Evolutionary conservation across 805 yeast species (phyloP).

Genomic region (Saccharomycodes ludwigii): DNA sequence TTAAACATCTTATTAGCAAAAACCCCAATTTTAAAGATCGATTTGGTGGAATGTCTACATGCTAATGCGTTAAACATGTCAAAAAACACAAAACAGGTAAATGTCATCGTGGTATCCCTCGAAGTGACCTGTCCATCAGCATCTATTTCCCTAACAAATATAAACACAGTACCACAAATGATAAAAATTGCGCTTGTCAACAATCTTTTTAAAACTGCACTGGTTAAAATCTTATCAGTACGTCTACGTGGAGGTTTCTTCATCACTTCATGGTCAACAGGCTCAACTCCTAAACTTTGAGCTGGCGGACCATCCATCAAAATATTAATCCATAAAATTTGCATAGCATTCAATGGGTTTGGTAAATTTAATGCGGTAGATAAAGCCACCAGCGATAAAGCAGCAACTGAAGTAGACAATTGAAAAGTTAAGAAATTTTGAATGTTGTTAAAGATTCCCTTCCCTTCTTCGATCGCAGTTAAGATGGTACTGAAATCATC

Average conservation of each 20-base stretch:
- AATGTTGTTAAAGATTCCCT: slow-evolving; percentile 91
- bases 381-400: slow-evolving; percentile 76
- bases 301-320: slow-evolving; percentile 99
- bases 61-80: slow-evolving; percentile 96
- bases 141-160: slow-evolving; percentile 77
- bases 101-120: slow-evolving; percentile 98
- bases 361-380: slow-evolving; percentile 81
- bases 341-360: slow-evolving; percentile 96
- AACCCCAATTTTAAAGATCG: slow-evolving; percentile 72
- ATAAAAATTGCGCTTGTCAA: slow-evolving; percentile 59
- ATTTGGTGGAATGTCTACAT: slow-evolving; percentile 80
- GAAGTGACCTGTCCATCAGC: slow-evolving; percentile 68
- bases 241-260: slow-evolving; percentile 90
- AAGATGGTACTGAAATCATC: slow-evolving; percentile 93
- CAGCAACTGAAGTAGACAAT: slow-evolving; percentile 91
- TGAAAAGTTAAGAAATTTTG: slow-evolving; percentile 93
- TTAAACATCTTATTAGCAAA: slow-evolving; percentile 81
- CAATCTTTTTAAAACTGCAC: slow-evolving; percentile 55
- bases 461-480: slow-evolving; percentile 92
- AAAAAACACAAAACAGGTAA: slow-evolving; percentile 88
- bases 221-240: slow-evolving; percentile 71
- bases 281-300: slow-evolving; percentile 93
- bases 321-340: slow-evolving; percentile 93
- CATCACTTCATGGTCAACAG: slow-evolving; percentile 94
- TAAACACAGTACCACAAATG: slow-evolving; percentile 82